Base-by-base conservation (phyloP, 208 protist genomes). In the Acanthamoeba sp. region DNA sequence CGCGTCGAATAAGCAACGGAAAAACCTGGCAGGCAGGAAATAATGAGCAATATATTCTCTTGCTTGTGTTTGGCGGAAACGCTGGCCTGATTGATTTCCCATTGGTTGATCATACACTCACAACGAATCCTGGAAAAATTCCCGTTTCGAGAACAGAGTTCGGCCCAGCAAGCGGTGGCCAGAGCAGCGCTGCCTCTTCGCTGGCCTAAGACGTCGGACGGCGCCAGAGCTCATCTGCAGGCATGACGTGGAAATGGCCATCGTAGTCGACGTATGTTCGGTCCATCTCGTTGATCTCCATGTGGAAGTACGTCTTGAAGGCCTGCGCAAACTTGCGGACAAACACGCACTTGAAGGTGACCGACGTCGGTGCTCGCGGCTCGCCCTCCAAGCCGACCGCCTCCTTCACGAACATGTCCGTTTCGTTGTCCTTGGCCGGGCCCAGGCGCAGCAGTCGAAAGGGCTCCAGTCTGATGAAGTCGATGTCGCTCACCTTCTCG, bases 261-360 rank as follows among this genome's bases (percentile, higher is more conserved):
- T 78, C 66, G 66, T 32, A 32, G 66, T 78, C 66, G 32, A 78
- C 66, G 12, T 45, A 34, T 27, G 66, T 78, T 42, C 66, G 9
- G 66, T 78, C 66, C 66, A 78, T 78, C 36, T 78, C 66, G n/a
- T 78, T 78, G 66, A 78, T 45, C 66, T 78, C 66, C 66, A 9
- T 7, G 16, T 12, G 24, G 66, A 78, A 78, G 66, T 78, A 78
- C 29, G 2, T 16, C 66, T 78, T 78, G 66, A 78, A 78, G 0
- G 36, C 24, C 66, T 40, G 66, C 36, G 66, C 34, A 32, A 78
- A 78, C 34, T 78, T 78, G 29, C 66, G 66, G 24, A 4, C 3
- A 32, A 20, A 29, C 27, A 42, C 36, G 36, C 66, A 78, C 66
- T 78, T 78, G 66, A 78, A 78, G 29, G 36, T 38, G 24, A 78